phyloP scores from a whole-genome alignment of 139 green algal genomes.

The Micractinium sp. region DNA sequence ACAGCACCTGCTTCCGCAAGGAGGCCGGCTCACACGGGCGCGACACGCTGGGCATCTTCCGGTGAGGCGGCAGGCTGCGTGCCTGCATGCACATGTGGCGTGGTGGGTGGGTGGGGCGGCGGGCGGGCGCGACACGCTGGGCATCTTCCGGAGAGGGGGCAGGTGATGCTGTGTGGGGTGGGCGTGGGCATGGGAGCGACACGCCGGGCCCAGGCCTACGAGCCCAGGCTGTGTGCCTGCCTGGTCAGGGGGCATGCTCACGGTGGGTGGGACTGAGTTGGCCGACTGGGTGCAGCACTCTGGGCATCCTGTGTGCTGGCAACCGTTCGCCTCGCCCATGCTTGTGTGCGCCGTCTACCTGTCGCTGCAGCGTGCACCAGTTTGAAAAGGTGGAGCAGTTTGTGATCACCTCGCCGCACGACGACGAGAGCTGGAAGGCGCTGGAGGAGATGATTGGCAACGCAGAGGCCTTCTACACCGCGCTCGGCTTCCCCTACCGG shows the following conservation, averaged over 20 bases:
- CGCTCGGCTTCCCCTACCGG: slow-evolving; percentile 88
- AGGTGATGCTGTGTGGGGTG: no score
- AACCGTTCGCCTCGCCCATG: no score
- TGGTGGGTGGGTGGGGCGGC: background rate
- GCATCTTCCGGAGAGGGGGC: background rate
- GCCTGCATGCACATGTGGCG: no score
- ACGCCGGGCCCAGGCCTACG: no score
- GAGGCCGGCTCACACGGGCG: slow-evolving; percentile 95
- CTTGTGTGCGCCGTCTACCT: background rate
- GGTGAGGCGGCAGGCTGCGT: slow-evolving; percentile 33
- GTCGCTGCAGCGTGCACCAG: slow-evolving; percentile 84
- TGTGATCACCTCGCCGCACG: slow-evolving; percentile 83
- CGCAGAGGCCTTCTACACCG: slow-evolving; percentile 80
- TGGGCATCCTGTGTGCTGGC: no score
- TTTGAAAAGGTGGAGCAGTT: slow-evolving; percentile 99
- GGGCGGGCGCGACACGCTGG: no score
- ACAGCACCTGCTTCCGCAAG: slow-evolving; percentile 99
- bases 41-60: slow-evolving; percentile 89
- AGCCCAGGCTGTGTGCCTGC: background rate
- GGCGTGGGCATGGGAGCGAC: no score
- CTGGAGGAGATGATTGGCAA: slow-evolving; percentile 99
- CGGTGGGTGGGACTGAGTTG: background rate
- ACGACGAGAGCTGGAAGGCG: slow-evolving; percentile 88
- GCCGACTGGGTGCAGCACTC: background rate
- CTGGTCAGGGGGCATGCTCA: no score